These are phyloP conservation scores for Sanghuangporus baumii DNA, from an alignment of 1,284 basidiomycete genomes.

Conservation along the genomic window DNA sequence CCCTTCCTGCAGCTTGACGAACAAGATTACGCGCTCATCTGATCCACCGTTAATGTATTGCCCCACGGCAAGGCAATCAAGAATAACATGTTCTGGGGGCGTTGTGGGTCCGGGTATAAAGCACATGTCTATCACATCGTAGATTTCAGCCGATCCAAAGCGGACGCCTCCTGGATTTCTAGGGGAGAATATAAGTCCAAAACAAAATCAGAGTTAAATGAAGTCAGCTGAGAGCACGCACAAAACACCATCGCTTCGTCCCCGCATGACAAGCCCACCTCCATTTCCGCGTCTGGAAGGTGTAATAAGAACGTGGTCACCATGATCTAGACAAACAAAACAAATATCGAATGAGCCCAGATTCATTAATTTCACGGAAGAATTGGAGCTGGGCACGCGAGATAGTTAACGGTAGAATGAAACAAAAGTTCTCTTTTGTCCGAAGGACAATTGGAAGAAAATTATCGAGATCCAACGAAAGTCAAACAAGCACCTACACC, in stretches of 20 bases:
- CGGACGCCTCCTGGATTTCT: slow-evolving; percentile 83
- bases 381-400: background rate
- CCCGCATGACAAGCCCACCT: slow-evolving; percentile 80
- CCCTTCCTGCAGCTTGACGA: slow-evolving; percentile 65
- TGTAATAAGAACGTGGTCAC: slow-evolving; percentile 71
- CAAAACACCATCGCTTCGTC: slow-evolving; percentile 79
- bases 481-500: slow-evolving; percentile 53
- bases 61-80: slow-evolving; percentile 73
- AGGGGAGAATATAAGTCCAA: background rate
- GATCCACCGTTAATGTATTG: slow-evolving; percentile 64
- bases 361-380: background rate
- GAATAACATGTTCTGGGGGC: slow-evolving; percentile 42
- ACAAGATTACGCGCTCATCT: slow-evolving; percentile 82
- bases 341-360: background rate
- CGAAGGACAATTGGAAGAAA: background rate
- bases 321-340: slow-evolving; percentile 48
- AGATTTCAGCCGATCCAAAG: slow-evolving; percentile 83
- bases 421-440: background rate
- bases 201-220: slow-evolving; percentile 20
- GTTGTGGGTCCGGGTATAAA: slow-evolving; percentile 35
- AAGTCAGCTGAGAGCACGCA: slow-evolving; percentile 31
- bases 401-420: background rate
- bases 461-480: slow-evolving; percentile 4
- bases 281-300: slow-evolving; percentile 59
- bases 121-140: slow-evolving; percentile 71